A percentile compares a stretch with the other conserved stretches of the same genome.
Conservation (phyloP, 148 eudicot species). For the Rhododendron mucronatum region DNA sequence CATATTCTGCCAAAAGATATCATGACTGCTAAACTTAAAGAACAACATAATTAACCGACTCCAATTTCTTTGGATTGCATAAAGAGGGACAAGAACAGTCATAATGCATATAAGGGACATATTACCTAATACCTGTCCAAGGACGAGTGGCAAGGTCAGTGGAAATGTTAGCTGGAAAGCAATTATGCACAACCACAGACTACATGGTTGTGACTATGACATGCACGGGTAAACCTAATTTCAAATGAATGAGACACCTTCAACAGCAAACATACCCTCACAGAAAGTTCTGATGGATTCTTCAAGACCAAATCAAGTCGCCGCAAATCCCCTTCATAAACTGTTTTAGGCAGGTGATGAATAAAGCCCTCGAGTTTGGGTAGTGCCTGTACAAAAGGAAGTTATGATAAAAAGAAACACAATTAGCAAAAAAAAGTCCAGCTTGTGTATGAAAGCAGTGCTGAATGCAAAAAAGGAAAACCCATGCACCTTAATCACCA, state of each 20-base stretch:
- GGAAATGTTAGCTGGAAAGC: background rate
- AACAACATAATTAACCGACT: background rate
- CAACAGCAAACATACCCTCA: slow-evolving; percentile 52
- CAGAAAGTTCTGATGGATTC: slow-evolving; percentile 60
- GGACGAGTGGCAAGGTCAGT: background rate
- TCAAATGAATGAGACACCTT: background rate
- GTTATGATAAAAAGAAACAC: background rate
- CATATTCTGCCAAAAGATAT: slow-evolving; percentile 59
- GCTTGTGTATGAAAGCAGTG: background rate
- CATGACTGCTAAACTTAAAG: slow-evolving; percentile 3
- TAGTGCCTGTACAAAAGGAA: slow-evolving; percentile 46
- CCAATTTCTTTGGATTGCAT: background rate
- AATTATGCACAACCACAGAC: background rate
- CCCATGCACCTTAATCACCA: slow-evolving; percentile 70
- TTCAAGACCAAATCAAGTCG: slow-evolving; percentile 71
- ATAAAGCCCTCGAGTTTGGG: slow-evolving; percentile 87
- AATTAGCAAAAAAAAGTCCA: background rate
- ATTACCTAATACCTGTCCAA: background rate
- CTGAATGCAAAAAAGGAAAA: background rate
- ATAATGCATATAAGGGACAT: background rate
- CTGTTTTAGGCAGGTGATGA: slow-evolving; percentile 55
- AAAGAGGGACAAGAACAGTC: background rate
- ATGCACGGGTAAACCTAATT: slow-evolving; percentile 3
- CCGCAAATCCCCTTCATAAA: slow-evolving; percentile 76
- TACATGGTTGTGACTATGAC: background rate